These are phyloP conservation scores for Pilatotrama ljubarskyi DNA, from an alignment of 768 basidiomycete species.

Conservation along the genomic window DNA sequence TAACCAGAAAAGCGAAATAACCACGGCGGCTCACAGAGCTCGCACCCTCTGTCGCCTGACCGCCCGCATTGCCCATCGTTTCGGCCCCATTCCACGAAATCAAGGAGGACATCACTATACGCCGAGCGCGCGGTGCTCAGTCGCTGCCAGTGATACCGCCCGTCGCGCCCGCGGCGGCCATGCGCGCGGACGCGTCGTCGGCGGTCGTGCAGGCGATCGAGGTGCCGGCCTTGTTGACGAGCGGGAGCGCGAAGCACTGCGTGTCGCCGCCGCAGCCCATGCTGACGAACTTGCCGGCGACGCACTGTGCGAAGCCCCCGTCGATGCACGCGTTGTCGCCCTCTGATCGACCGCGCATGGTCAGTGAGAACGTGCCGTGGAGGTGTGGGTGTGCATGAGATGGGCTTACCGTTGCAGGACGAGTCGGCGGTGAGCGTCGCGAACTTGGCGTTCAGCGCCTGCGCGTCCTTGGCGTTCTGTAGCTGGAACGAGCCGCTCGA, in stretches of 20 bases:
- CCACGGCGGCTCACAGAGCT: constrained; percentile 4
- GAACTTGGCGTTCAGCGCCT: constrained; percentile 36
- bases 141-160: constrained; percentile 32
- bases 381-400: background rate
- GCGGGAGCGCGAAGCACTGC: constrained; percentile 43
- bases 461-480: constrained; percentile 36
- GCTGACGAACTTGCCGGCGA: constrained; percentile 35
- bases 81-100: background rate
- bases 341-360: constrained; percentile 19
- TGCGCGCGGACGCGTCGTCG: constrained; percentile 36
- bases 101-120: too few relatives aligned
- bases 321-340: constrained; percentile 40
- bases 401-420: constrained; percentile 27
- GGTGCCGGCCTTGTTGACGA: constrained; percentile 43
- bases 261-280: constrained; percentile 34
- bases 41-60: background rate
- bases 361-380: background rate
- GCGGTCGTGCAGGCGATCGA: constrained; percentile 39
- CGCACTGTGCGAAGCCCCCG: constrained; percentile 44
- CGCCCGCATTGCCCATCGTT: background rate
- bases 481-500: constrained; percentile 22
- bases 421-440: constrained; percentile 28
- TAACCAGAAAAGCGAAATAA: background rate
- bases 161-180: constrained; percentile 36
- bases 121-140: too few relatives aligned